These are phyloP conservation scores for Schoenoplectus tabernaemontani DNA, from an alignment of 202 grass and related monocot genomes.

Conservation along the genomic window DNA sequence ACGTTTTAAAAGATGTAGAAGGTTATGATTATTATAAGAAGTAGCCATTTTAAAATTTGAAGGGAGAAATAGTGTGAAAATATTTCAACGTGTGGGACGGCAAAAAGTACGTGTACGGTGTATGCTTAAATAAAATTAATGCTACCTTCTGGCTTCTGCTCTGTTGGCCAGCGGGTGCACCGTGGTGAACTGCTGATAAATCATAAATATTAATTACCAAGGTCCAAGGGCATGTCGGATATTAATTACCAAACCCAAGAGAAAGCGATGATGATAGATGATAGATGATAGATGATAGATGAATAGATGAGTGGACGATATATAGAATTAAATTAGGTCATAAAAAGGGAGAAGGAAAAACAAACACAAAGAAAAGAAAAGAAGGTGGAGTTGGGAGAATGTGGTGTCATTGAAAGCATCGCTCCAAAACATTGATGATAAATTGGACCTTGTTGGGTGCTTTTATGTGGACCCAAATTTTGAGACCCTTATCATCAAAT, in stretches of 20 bases:
- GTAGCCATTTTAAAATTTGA: too few species aligned
- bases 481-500: conserved; percentile 16
- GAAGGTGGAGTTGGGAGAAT: neutral
- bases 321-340: conserved; percentile 13
- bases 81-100: too few species aligned
- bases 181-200: too few species aligned
- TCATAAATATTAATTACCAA: neutral
- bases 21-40: too few species aligned
- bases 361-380: neutral
- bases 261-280: neutral
- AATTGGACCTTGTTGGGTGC: conserved; percentile 6
- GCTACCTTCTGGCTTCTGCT: too few species aligned
- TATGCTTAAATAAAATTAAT: too few species aligned
- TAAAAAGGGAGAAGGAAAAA: neutral
- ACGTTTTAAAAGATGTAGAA: too few species aligned
- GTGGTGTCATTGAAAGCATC: conserved; percentile 22
- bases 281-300: too few species aligned
- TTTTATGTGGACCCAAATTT: conserved; percentile 10
- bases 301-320: too few species aligned
- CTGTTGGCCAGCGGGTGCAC: too few species aligned
- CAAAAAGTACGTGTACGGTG: too few species aligned
- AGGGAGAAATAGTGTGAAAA: too few species aligned
- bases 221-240: neutral
- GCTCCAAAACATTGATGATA: neutral
- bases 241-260: neutral